Evolutionary conservation across 2,329 filamentous ascomycete genomes (phyloP), one percentile per base, ranked within the genome.

Genomic region (Trichocomaceae sp.): DNA sequence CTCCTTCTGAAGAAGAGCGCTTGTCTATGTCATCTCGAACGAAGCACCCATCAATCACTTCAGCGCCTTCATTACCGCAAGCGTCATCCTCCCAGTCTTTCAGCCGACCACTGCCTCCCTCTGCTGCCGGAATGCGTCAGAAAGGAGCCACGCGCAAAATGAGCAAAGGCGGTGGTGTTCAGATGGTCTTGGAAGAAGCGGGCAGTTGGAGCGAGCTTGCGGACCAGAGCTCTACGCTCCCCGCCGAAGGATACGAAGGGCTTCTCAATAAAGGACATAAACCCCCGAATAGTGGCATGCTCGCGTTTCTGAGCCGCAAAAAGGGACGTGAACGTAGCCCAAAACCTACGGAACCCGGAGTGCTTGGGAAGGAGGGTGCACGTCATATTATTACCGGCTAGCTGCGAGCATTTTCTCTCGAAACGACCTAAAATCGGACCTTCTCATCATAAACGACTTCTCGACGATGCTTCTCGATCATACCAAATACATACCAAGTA

Each of bases 281-380:
- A 35, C 52, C 56, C 8, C 60, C 65, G n/a, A 73, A 71, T 50
- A 84, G 85, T 17, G 89, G 91, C 51, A 92, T 96, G 80, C 86
- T 97, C 61, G 88, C 90, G 1, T 95, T 99, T 70, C 77, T 97
- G 58, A 88, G 83, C 60, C 81, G 91, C 65, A 96, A 95, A 75
- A 96, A 89, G 76, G 90, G 91, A 26, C 80, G 91, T 59, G 90
- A 90, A 54, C 85, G 90, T 71, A 96, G 90, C 68, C 93, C 93
- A 1, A 96, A 96, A 75, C 91, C 91, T 23, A 92, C 90, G 70
- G 91, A 97, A 74, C 83, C 90, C 54, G 93, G 93, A 56, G 91
- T 99, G 7, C 69, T 99, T 56, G 93, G 93, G 55, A 97, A 97
- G 68, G 91, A 97, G 69, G 93, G 93, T 15, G 91, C 93, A 10